A percentile compares a stretch with the other conserved stretches of the same genome.
Conservation (phyloP, 352 stramenopile genomes). For the Elongisporangium prolatum region DNA sequence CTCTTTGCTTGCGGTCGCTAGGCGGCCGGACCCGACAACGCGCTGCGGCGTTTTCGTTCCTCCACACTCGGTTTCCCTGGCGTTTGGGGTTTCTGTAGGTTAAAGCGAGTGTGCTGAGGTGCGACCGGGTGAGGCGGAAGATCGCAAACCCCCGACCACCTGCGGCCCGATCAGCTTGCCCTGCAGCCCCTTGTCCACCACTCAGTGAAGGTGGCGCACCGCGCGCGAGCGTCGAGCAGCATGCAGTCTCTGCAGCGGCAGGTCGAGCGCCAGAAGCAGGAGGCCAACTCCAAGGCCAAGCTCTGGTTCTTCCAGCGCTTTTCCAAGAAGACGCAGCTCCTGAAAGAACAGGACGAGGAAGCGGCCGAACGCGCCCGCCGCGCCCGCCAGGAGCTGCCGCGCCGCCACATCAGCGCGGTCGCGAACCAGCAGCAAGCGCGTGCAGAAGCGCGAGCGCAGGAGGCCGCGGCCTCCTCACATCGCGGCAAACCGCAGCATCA, state of each 20-base stretch:
- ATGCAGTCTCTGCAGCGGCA: conserved; percentile 34
- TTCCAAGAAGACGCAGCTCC: conserved; percentile 49
- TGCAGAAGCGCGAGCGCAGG: conserved; percentile 16
- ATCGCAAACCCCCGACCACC: background rate
- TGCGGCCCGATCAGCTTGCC: too few relatives aligned
- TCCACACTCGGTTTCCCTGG: too few relatives aligned
- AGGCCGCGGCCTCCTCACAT: background rate
- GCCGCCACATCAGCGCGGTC: conserved; percentile 31
- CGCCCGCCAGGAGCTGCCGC: conserved; percentile 13
- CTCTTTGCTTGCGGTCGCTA: too few relatives aligned
- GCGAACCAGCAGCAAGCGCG: conserved; percentile 27
- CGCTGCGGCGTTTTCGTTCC: too few relatives aligned
- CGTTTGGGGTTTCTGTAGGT: too few relatives aligned
- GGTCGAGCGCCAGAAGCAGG: conserved; percentile 48
- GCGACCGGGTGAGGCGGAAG: background rate
- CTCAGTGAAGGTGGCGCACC: conserved; percentile 5
- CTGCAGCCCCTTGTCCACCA: background rate
- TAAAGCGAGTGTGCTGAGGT: too few relatives aligned
- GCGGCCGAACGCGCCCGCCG: conserved; percentile 26
- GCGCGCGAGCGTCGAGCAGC: background rate
- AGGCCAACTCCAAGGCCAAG: conserved; percentile 51
- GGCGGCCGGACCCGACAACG: too few relatives aligned
- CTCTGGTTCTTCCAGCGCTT: conserved; percentile 74
- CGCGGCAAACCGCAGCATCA: conserved; percentile 43
- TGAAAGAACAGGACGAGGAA: conserved; percentile 57